Evolutionary conservation across 176 grass and related monocot species (phyloP), one percentile per base, ranked within the genome.

Genomic region (maize (Zea mays)): DNA sequence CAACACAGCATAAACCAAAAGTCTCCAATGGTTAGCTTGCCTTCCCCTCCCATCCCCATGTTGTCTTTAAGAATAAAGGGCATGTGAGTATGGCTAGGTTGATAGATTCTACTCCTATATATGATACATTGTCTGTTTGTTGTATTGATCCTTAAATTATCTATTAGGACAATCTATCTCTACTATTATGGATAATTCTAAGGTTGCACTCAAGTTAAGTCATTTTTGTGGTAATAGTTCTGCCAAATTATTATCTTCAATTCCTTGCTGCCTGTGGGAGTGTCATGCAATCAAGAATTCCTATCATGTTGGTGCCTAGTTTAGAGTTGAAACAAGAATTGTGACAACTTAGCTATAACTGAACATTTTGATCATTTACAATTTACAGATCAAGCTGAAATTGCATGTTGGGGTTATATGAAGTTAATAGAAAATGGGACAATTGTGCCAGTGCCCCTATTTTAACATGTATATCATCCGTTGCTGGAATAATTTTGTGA

Each of bases 1-100:
- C 89, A 60, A 58, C 67, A 19, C 91, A 94, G 54, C 83, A 94
- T 86, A 87, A 87, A 68, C 83, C 85, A 57, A 97, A 92, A 97
- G 84, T 75, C 60, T 80, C 79, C 58, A 90, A 82, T 79, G 84
- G 87, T 90, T 64, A 73, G 74, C 65, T 67, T 54, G 13, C 45
- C 19, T 44, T 33, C 71, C 36, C 13, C 4, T 41, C 19, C 36
- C 13, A 2, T 41, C 19, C 46, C 15, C 2, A 13, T 83, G 12
- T 41, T 76, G 11, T 62, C 42, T 75, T 51, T 77, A 40, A 8
- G 8, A 59, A 40, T 21, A 12, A 4, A 45, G 49, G 36, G n/a
- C 54, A 35, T 81, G 15, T 71, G 14, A 8, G 17, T 37, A 77
- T 77, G 19, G 42, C 11, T 37, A 27, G 8, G 4, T 48, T 46